A percentile compares a stretch with the other conserved stretches of the same genome.
Conservation (phyloP, 495 filamentous ascomycete species). For the Podospora fimiseda region DNA sequence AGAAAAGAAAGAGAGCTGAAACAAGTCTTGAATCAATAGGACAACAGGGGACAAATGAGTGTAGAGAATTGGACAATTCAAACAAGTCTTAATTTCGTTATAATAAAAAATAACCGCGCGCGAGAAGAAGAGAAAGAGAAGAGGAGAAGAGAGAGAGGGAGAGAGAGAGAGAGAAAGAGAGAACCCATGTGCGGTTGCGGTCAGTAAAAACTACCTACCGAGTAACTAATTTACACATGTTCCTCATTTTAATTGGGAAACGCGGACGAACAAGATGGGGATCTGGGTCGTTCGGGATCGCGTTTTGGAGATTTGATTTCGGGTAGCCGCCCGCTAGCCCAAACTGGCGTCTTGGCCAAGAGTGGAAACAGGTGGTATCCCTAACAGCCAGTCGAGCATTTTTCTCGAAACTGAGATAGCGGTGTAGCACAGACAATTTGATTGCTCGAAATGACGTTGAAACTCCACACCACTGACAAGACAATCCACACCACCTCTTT, state of each 20-base stretch:
- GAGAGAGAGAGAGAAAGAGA: not conserved
- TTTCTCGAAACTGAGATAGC: not conserved
- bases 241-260: slow-evolving; percentile 11
- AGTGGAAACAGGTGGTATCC: not conserved
- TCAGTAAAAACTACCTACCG: not conserved
- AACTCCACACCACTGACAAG: not conserved
- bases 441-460: not conserved
- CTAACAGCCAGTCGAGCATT: not conserved
- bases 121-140: not conserved
- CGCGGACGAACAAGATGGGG: not conserved
- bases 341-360: slow-evolving; percentile 9
- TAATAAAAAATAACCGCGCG: too few species aligned
- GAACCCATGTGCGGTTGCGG: not conserved
- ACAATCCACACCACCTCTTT: not conserved
- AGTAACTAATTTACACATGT: too few species aligned
- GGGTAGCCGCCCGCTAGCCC: slow-evolving; percentile 7
- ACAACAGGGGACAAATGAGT: not conserved
- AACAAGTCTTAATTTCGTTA: too few species aligned
- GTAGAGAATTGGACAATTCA: too few species aligned
- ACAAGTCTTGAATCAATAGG: not conserved
- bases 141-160: not conserved
- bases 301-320: slow-evolving; percentile 17
- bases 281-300: slow-evolving; percentile 7
- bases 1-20: not conserved
- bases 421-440: not conserved